phyloP scores from a whole-genome alignment of 225 moss, liverwort and hornwort species.

The Physcomitrium patens region DNA sequence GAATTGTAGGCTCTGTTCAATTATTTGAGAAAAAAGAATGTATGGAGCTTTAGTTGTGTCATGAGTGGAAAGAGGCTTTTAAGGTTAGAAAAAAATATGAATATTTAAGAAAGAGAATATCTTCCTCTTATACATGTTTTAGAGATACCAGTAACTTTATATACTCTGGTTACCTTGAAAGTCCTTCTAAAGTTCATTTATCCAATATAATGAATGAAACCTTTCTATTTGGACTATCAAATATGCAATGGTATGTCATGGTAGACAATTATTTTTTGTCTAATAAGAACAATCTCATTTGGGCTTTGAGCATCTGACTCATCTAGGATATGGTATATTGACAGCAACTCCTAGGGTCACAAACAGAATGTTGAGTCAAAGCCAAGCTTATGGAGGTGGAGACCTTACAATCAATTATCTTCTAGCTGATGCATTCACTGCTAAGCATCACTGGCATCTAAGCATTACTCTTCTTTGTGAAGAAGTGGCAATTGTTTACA shows the following conservation, averaged over 20 bases:
- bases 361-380: conserved; percentile 79
- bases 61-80: conserved; percentile 81
- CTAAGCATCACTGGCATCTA: conserved; percentile 85
- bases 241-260: conserved; percentile 96
- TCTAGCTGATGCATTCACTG: conserved; percentile 59
- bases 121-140: conserved; percentile 70
- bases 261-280: conserved; percentile 93
- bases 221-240: conserved; percentile 62
- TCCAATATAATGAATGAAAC: conserved; percentile 81
- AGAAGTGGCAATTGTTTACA: conserved; percentile 93
- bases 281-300: conserved; percentile 87
- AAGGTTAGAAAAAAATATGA: conserved; percentile 80
- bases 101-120: conserved; percentile 36
- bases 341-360: conserved; percentile 87
- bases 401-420: conserved; percentile 93
- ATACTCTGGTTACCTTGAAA: conserved; percentile 79
- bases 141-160: conserved; percentile 78
- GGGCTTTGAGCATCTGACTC: conserved; percentile 83
- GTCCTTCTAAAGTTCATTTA: conserved; percentile 88
- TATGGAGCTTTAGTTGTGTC: conserved; percentile 91
- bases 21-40: conserved; percentile 91
- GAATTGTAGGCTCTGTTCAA: conserved; percentile 92
- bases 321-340: conserved; percentile 88
- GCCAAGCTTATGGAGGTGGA: conserved; percentile 92
- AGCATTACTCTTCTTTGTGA: conserved; percentile 75